phyloP scores from a whole-genome alignment of 805 yeast species.

The Nakazawaea ernobii region DNA sequence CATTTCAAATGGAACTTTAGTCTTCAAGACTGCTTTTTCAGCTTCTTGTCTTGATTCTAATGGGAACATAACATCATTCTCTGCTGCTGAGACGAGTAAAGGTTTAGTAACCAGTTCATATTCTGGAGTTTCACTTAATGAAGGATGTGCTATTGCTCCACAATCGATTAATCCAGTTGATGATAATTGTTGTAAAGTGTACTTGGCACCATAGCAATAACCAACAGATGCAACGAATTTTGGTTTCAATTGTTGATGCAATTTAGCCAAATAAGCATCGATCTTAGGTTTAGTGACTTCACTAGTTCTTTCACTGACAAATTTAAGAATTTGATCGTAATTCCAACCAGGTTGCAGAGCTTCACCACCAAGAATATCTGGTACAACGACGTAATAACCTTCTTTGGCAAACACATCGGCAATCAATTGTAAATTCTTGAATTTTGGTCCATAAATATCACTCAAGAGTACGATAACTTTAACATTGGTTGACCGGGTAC shows the following conservation, averaged over 20 bases:
- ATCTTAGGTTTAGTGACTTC: constrained; percentile 45
- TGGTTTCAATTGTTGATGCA: constrained; percentile 40
- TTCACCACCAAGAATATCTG: constrained; percentile 66
- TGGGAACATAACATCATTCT: constrained; percentile 58
- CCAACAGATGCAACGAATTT: constrained; percentile 58
- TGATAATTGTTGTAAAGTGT: constrained; percentile 46
- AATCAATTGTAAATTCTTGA: constrained; percentile 50
- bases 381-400: constrained; percentile 60
- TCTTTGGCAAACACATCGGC: constrained; percentile 60
- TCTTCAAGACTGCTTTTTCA: constrained; percentile 50
- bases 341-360: constrained; percentile 30
- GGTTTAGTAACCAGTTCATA: constrained; percentile 54
- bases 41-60: constrained; percentile 57
- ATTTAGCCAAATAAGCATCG: constrained; percentile 36
- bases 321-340: neutral
- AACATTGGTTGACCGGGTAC: constrained; percentile 31
- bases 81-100: constrained; percentile 68
- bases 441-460: constrained; percentile 63
- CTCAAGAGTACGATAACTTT: constrained; percentile 57
- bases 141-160: constrained; percentile 83
- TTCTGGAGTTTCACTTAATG: constrained; percentile 62
- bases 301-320: constrained; percentile 12
- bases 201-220: constrained; percentile 83
- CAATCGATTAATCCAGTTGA: constrained; percentile 35
- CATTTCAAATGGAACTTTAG: constrained; percentile 51